phyloP scores from a whole-genome alignment of 768 basidiomycete species.

The Lactifluus pinguis region DNA sequence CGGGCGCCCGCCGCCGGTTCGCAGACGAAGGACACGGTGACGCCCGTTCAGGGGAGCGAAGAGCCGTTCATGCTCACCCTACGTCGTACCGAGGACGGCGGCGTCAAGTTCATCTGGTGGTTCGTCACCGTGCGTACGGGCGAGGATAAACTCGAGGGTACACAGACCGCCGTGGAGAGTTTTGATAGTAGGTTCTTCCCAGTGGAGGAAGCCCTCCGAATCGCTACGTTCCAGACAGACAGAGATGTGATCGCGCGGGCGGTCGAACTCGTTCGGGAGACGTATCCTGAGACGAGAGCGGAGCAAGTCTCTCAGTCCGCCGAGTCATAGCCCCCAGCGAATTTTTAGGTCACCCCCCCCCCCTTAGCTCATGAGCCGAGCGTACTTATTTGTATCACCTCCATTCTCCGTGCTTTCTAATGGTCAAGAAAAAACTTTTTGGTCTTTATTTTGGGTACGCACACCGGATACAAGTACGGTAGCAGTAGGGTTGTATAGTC shows the following conservation, averaged over 20 bases:
- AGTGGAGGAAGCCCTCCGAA: neutral
- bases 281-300: conserved; percentile 5
- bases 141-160: conserved; percentile 21
- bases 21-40: conserved; percentile 28
- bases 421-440: neutral
- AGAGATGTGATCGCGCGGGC: conserved; percentile 7
- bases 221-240: conserved; percentile 9
- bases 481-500: neutral
- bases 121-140: conserved; percentile 32
- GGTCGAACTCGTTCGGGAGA: conserved; percentile 3
- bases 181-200: conserved; percentile 8
- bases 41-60: conserved; percentile 19
- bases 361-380: neutral
- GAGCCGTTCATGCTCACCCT: conserved; percentile 33
- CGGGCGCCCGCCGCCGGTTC: conserved; percentile 42
- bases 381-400: neutral
- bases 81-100: conserved; percentile 23
- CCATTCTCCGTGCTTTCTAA: neutral
- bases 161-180: conserved; percentile 23
- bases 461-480: neutral
- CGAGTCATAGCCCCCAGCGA: neutral
- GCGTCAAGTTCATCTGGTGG: conserved; percentile 46
- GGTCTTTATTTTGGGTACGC: neutral
- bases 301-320: neutral
- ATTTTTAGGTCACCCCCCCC: neutral